A percentile compares a stretch with the other conserved stretches of the same genome.
These are phyloP conservation scores for Auxenochlorella pyrenoidosa DNA, from an alignment of 139 green algal species.

Conservation along the genomic window DNA sequence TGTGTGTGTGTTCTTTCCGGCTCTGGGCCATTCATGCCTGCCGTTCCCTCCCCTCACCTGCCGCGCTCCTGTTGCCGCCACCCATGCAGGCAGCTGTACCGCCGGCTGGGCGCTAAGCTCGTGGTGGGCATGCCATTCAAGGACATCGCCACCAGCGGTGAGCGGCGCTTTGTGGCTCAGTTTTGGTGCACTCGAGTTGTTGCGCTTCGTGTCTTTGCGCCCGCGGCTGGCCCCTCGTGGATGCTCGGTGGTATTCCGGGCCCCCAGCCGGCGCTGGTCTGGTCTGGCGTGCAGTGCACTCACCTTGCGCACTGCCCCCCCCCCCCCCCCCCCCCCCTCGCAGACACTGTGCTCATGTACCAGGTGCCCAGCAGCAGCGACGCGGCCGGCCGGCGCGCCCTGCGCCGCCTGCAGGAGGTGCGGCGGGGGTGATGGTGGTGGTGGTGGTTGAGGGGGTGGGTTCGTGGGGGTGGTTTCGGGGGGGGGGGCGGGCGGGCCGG, in stretches of 20 bases:
- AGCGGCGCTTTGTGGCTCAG: neutral
- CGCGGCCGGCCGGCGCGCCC: conserved; percentile 64
- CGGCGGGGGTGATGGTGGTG: neutral
- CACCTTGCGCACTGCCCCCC: too few relatives aligned
- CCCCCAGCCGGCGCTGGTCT: too few relatives aligned
- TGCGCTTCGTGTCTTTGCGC: too few relatives aligned
- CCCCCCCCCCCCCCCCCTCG: too few relatives aligned
- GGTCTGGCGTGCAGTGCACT: too few relatives aligned
- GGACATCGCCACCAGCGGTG: conserved; percentile 89
- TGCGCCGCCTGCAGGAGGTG: conserved; percentile 90
- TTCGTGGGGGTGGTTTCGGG: too few relatives aligned
- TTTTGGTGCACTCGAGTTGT: neutral
- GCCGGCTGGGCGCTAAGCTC: conserved; percentile 92
- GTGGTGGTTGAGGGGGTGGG: neutral
- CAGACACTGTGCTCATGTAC: conserved; percentile 90
- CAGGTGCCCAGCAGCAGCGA: conserved; percentile 67
- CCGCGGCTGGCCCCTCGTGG: too few relatives aligned
- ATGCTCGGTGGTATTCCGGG: too few relatives aligned
- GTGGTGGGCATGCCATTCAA: conserved; percentile 99
- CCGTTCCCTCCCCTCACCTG: neutral
- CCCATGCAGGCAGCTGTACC: conserved; percentile 70
- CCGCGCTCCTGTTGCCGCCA: neutral
- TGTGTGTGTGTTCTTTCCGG: too few relatives aligned
- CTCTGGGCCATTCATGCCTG: neutral
- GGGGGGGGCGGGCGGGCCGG: too few relatives aligned